Evolutionary conservation across 1,284 basidiomycete genomes (phyloP).

Genomic region (Ganoderma lingzhi): DNA sequence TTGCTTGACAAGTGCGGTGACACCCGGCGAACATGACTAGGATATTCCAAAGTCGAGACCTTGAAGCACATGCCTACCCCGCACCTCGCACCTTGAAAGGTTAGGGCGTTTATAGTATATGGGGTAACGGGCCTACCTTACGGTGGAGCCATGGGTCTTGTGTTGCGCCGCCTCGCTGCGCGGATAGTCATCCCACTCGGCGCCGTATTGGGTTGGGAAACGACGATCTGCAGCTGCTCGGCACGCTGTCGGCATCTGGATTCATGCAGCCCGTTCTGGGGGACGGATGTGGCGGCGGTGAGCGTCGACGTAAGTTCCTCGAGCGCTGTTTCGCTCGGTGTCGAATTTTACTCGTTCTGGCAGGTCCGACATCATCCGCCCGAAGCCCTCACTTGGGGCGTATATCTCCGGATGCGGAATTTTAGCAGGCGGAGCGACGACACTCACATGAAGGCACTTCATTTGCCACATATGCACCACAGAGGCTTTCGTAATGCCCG

Average conservation of each 20-base stretch:
- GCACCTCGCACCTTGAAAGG: neutral
- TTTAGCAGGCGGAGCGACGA: neutral
- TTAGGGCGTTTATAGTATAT: neutral
- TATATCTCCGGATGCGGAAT: neutral
- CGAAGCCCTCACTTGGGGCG: neutral
- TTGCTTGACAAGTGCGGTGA: neutral
- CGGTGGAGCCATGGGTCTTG: neutral
- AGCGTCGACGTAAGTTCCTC: neutral
- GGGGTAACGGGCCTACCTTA: neutral
- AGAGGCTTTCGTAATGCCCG: neutral
- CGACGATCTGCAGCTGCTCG: constrained; percentile 2
- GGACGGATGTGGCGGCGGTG: neutral
- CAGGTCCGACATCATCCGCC: neutral
- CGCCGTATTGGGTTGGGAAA: neutral
- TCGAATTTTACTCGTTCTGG: neutral
- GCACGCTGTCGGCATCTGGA: neutral
- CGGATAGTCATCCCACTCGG: neutral
- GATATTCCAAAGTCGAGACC: neutral
- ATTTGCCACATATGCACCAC: neutral
- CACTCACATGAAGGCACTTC: neutral
- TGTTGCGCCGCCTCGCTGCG: neutral
- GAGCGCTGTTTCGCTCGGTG: neutral
- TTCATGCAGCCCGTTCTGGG: neutral
- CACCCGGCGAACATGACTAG: neutral
- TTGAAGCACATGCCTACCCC: neutral